Evolutionary conservation across 495 filamentous ascomycete genomes (phyloP).

Genomic region (Penicillium psychrofluorescens): DNA sequence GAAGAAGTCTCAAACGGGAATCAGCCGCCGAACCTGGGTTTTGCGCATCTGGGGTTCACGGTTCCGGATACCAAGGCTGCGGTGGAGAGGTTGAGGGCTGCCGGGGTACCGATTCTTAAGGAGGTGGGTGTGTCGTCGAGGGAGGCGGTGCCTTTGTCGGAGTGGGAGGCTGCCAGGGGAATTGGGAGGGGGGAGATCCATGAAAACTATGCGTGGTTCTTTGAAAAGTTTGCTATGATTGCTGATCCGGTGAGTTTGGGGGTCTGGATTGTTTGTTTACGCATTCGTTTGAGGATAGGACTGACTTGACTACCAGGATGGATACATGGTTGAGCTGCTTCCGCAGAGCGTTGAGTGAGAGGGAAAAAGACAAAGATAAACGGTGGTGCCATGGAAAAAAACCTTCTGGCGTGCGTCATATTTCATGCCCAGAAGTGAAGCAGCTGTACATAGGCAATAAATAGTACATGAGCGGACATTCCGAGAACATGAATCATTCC

Average conservation of each 20-base stretch:
- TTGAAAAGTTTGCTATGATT: slow-evolving; percentile 33
- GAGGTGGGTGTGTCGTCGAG: slow-evolving; percentile 23
- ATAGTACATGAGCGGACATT: not conserved
- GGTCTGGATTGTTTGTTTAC: not conserved
- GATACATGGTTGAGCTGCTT: slow-evolving; percentile 21
- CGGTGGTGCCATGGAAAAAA: no score
- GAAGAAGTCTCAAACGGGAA: slow-evolving; percentile 19
- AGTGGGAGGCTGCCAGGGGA: slow-evolving; percentile 29
- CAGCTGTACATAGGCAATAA: no score
- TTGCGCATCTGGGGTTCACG: slow-evolving; percentile 34
- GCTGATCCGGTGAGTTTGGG: slow-evolving; percentile 29
- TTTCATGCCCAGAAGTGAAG: no score
- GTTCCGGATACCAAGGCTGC: slow-evolving; percentile 27
- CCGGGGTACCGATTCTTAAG: slow-evolving; percentile 29
- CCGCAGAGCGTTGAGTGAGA: slow-evolving; percentile 11
- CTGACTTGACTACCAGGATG: slow-evolving; percentile 10
- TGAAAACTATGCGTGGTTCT: slow-evolving; percentile 26
- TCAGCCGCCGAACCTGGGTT: slow-evolving; percentile 26
- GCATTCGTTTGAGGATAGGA: not conserved
- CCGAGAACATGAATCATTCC: slow-evolving; percentile 1
- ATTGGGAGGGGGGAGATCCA: slow-evolving; percentile 28
- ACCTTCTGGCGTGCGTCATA: no score
- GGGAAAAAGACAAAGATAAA: no score
- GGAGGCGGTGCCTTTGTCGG: slow-evolving; percentile 24
- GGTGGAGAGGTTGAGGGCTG: slow-evolving; percentile 20